Conservation (phyloP, 1,284 basidiomycete species). For the Limonomyces culmigenus region DNA sequence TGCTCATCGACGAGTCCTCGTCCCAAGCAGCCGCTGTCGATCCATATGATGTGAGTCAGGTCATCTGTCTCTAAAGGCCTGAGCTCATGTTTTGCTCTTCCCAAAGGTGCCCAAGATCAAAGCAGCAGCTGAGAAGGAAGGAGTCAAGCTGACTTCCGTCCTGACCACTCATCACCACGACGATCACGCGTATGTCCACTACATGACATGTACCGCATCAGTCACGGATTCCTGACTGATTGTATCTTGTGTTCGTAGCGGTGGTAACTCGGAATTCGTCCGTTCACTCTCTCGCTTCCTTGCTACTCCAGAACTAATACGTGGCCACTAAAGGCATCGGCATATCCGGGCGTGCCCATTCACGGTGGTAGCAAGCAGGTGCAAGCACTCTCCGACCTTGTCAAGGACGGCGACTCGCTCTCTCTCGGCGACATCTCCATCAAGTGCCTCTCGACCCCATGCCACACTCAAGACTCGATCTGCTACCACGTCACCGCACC, state of each 20-base stretch:
- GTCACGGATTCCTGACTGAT: too few species aligned
- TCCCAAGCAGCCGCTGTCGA: conserved; percentile 67
- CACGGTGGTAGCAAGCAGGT: conserved; percentile 74
- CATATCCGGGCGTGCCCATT: conserved; percentile 55
- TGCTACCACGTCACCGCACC: conserved; percentile 70
- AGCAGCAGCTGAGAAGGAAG: conserved; percentile 45
- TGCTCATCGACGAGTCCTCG: conserved; percentile 59
- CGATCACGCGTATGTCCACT: conserved; percentile 87
- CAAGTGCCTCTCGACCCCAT: conserved; percentile 82
- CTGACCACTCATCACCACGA: conserved; percentile 83
- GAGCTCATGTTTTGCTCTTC: too few species aligned
- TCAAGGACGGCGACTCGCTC: conserved; percentile 69
- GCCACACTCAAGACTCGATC: conserved; percentile 94
- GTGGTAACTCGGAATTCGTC: conserved; percentile 26
- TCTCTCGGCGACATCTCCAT: conserved; percentile 52
- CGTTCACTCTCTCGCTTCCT: conserved; percentile 12
- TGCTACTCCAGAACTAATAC: neutral
- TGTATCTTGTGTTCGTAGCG: neutral
- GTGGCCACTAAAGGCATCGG: conserved; percentile 33
- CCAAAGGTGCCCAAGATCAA: conserved; percentile 61
- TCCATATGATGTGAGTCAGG: conserved; percentile 75
- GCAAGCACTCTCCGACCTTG: conserved; percentile 50
- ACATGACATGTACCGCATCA: too few species aligned
- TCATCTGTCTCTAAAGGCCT: too few species aligned
- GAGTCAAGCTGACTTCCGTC: conserved; percentile 56